These are phyloP conservation scores for Marsdenia floribunda DNA, from an alignment of 257 asterid species.

Conservation along the genomic window DNA sequence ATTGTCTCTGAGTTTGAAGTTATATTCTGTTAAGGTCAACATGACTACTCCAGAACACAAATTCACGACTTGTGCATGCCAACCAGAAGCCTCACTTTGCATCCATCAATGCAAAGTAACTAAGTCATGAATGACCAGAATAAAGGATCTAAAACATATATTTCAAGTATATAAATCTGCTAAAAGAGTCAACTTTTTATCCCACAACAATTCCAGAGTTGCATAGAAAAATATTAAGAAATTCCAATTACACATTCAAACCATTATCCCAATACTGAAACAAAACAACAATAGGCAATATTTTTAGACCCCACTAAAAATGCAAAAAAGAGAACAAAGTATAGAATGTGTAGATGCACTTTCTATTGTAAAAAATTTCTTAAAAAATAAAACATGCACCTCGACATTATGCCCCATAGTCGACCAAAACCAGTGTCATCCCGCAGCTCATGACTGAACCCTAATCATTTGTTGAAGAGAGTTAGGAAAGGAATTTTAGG, in stretches of 20 bases:
- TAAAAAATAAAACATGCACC: constrained; percentile 36
- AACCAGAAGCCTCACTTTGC: background rate
- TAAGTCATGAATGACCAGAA: background rate
- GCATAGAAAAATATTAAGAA: background rate
- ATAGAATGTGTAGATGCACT: background rate
- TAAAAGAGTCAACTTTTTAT: background rate
- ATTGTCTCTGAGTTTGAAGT: background rate
- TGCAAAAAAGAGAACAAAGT: background rate
- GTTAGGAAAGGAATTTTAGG: background rate
- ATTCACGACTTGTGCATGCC: background rate
- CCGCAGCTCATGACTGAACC: constrained; percentile 68
- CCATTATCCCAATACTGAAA: background rate
- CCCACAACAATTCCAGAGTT: background rate
- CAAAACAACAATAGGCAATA: background rate
- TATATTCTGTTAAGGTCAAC: background rate
- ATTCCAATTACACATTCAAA: background rate
- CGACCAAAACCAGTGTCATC: constrained; percentile 89
- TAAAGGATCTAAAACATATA: background rate
- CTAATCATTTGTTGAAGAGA: constrained; percentile 24
- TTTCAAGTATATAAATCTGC: background rate
- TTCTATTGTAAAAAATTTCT: background rate
- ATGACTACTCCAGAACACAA: background rate
- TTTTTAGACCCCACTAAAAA: background rate
- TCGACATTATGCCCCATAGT: constrained; percentile 85
- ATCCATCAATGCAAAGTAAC: constrained; percentile 1